These are phyloP conservation scores for Camelina laxa DNA, from an alignment of 345 rosid species.

Conservation along the genomic window DNA sequence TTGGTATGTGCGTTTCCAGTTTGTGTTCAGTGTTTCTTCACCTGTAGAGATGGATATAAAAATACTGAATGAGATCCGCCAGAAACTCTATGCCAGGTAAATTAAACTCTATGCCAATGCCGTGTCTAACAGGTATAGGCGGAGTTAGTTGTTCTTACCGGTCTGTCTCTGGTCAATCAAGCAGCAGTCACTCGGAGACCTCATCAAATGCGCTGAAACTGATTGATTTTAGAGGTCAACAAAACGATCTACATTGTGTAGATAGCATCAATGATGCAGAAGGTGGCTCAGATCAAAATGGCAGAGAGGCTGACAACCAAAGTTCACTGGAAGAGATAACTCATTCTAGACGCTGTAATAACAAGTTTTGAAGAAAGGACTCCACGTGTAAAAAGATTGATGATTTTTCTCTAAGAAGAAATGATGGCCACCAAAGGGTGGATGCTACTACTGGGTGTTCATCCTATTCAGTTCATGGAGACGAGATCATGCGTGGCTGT, in stretches of 20 bases:
- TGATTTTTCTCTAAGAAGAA: slow-evolving; percentile 47
- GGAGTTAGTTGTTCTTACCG: slow-evolving; percentile 26
- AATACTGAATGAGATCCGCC: too few species aligned
- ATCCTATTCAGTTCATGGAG: slow-evolving; percentile 41
- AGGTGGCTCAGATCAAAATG: slow-evolving; percentile 48
- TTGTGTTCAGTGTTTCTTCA: too few species aligned
- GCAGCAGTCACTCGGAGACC: slow-evolving; percentile 65
- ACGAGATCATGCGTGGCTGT: slow-evolving; percentile 37
- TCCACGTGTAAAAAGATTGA: slow-evolving; percentile 45
- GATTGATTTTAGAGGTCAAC: slow-evolving; percentile 51
- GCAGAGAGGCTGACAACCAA: slow-evolving; percentile 44
- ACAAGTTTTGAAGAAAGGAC: slow-evolving; percentile 50
- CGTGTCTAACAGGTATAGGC: too few species aligned
- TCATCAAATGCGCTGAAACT: slow-evolving; percentile 57
- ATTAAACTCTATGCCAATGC: too few species aligned
- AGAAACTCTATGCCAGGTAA: too few species aligned
- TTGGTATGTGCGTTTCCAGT: too few species aligned
- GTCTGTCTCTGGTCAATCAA: slow-evolving; percentile 55
- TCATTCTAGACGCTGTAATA: slow-evolving; percentile 45
- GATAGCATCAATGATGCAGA: slow-evolving; percentile 43
- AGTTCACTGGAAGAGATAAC: slow-evolving; percentile 46
- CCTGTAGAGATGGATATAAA: too few species aligned
- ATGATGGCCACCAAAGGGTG: slow-evolving; percentile 42
- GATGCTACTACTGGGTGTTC: slow-evolving; percentile 37
- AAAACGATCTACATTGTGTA: slow-evolving; percentile 45